Evolutionary conservation across 2,329 filamentous ascomycete species (phyloP).

Genomic region (Sporothrix schenckii): DNA sequence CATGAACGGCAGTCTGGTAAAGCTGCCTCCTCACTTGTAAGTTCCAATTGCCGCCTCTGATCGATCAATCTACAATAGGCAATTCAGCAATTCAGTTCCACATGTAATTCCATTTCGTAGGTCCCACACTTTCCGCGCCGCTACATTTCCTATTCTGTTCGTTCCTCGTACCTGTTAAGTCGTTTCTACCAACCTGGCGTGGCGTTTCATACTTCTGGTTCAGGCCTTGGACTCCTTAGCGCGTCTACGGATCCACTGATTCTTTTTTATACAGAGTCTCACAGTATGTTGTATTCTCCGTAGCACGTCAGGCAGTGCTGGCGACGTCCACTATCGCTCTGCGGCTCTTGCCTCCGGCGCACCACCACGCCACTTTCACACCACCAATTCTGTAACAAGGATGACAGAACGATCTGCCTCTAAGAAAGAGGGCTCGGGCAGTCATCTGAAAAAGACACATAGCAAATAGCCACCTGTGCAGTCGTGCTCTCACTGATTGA

Average conservation of each 20-base stretch:
- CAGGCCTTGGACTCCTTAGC: neutral
- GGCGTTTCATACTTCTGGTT: neutral
- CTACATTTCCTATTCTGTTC: conserved; percentile 27
- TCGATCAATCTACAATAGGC: conserved; percentile 10
- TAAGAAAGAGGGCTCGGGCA: neutral
- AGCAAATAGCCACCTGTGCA: too few species aligned
- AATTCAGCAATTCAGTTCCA: neutral
- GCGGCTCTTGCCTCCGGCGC: neutral
- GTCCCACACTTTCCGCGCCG: conserved; percentile 9
- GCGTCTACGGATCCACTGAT: neutral
- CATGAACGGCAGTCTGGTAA: conserved; percentile 2
- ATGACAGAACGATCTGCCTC: neutral
- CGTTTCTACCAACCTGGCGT: neutral
- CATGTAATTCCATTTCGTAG: neutral
- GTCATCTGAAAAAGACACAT: conserved; percentile 9
- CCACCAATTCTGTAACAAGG: neutral
- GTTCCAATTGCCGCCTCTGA: conserved; percentile 11
- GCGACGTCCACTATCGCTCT: conserved; percentile 14
- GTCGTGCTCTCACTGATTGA: conserved; percentile 2
- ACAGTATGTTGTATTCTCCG: neutral
- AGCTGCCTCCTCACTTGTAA: neutral
- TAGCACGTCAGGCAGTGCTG: conserved; percentile 6
- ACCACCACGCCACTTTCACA: neutral
- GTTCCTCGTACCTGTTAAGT: neutral
- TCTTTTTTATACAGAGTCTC: neutral